Evolutionary conservation across 208 protist genomes (phyloP).

Genomic region (Angomonas deanei): DNA sequence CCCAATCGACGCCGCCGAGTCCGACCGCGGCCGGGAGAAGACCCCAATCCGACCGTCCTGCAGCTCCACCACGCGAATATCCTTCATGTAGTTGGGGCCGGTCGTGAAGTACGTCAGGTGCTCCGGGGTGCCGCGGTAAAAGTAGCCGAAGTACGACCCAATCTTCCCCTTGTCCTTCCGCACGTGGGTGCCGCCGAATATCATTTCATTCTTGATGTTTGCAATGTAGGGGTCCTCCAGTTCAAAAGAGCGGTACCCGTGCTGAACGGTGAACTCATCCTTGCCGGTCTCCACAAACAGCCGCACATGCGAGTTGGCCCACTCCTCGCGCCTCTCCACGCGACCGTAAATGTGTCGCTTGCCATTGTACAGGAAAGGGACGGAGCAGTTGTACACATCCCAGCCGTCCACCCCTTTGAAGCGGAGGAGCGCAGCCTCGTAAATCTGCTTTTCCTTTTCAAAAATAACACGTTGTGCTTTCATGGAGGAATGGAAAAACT

Average conservation of each 20-base stretch:
- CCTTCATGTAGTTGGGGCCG: slow-evolving; percentile 33
- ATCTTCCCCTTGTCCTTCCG: slow-evolving; percentile 19
- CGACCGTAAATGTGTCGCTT: slow-evolving; percentile 32
- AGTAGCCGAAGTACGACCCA: slow-evolving; percentile 33
- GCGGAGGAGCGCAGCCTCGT: slow-evolving; percentile 24
- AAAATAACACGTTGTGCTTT: slow-evolving; percentile 13
- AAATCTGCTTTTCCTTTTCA: slow-evolving; percentile 16
- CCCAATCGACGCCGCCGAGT: slow-evolving; percentile 16
- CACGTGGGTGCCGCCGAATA: slow-evolving; percentile 34
- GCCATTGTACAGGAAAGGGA: slow-evolving; percentile 28
- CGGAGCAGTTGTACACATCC: slow-evolving; percentile 47
- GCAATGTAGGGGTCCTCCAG: slow-evolving; percentile 33
- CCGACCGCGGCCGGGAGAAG: slow-evolving; percentile 29
- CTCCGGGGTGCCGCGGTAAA: slow-evolving; percentile 20
- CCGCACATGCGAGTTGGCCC: slow-evolving; percentile 27
- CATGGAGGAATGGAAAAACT: background rate
- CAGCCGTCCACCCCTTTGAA: slow-evolving; percentile 34
- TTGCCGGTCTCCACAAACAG: slow-evolving; percentile 38
- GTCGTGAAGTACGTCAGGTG: slow-evolving; percentile 20
- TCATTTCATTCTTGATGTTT: slow-evolving; percentile 20
- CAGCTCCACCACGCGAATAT: slow-evolving; percentile 27
- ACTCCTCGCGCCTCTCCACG: slow-evolving; percentile 23
- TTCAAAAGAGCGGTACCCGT: slow-evolving; percentile 14
- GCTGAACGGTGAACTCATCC: slow-evolving; percentile 29
- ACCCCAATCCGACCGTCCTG: slow-evolving; percentile 18